phyloP scores from a whole-genome alignment of 2,329 filamentous ascomycete genomes.

The Lachnellula cervina region DNA sequence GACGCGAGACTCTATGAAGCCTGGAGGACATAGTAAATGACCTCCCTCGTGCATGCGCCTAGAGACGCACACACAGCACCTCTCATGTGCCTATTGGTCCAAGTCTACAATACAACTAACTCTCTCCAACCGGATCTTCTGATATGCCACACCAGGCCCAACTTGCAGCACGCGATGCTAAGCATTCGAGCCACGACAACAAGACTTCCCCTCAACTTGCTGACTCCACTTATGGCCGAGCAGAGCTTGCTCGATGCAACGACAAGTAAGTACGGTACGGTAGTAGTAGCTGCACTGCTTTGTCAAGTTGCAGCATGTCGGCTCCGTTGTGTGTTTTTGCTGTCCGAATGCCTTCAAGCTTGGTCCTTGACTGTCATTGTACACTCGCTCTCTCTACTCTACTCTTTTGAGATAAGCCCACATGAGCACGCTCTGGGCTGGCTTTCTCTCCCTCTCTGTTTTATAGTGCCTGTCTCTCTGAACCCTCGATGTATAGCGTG shows the following conservation, averaged over 20 bases:
- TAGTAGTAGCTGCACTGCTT: background rate
- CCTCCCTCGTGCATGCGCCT: background rate
- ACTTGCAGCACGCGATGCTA: slow-evolving; percentile 24
- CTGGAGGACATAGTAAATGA: background rate
- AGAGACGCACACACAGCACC: slow-evolving; percentile 2
- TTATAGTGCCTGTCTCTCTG: slow-evolving; percentile 1
- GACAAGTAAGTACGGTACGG: slow-evolving; percentile 2
- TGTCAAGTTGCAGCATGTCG: background rate
- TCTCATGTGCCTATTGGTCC: background rate
- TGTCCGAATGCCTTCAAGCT: slow-evolving; percentile 22
- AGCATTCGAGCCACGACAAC: slow-evolving; percentile 33
- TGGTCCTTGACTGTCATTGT: slow-evolving; percentile 14
- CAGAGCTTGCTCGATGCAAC: slow-evolving; percentile 17
- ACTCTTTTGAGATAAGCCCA: background rate
- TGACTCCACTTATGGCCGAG: slow-evolving; percentile 2
- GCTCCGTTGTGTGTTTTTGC: slow-evolving; percentile 8
- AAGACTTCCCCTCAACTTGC: background rate
- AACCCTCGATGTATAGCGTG: slow-evolving; percentile 14
- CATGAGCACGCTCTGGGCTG: background rate
- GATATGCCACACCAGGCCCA: slow-evolving; percentile 11
- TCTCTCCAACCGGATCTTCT: slow-evolving; percentile 18
- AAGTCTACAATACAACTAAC: background rate
- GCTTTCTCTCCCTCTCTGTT: background rate
- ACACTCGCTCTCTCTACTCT: background rate
- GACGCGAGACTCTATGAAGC: background rate